Base-by-base conservation (phyloP, 331 rosid genomes). In the Saraca asoca region DNA sequence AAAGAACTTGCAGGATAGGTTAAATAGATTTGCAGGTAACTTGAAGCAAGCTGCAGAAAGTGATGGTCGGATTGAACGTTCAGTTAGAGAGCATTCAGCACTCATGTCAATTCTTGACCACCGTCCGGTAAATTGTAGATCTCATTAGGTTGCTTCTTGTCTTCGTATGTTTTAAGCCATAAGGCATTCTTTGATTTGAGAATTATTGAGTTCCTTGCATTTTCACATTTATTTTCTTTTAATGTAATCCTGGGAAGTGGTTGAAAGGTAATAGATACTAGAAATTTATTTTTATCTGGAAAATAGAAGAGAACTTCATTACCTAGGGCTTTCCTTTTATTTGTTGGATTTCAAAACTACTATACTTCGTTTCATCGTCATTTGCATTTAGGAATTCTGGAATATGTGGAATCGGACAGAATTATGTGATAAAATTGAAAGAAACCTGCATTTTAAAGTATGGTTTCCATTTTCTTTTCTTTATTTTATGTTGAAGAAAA, bases 11-110 rank as follows among this genome's bases (percentile, higher is more conserved):
- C 95, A 87, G 82, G 98, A 91, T 46, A 85, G 98, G 76, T 64
- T 91, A 59, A 87, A 83, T 44, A 82, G 96, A 71, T 89, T 91
- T 82, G 98, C 98, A 3, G 91, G 87, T 67, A 91, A 91, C 84
- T 67, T 91, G 89, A 91, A 89, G 80, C 98, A 91, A 79, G 98
- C 98, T 77, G 81, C 89, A 8, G 98, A 91, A 33, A 91, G 98
- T 79, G 98, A 91, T 79, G 82, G 69, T 68, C 80, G 93, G 77
- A 89, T 91, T 45, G 96, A 89, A 79, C 98, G 88, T 58, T 91
- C 96, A 6, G 86, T 88, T 73, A 83, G 87, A 78, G 98, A 91
- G 62, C 92, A 91, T 64, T 51, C 80, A 54, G 80, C 95, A 38
- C 83, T 91, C 68, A 83, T 91, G 93, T 74, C 98, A 33, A 87